A percentile compares a stretch with the other conserved stretches of the same genome.
These are phyloP conservation scores for Dactylonectria macrodidyma DNA, from an alignment of 2,329 filamentous ascomycete genomes.

Conservation along the genomic window DNA sequence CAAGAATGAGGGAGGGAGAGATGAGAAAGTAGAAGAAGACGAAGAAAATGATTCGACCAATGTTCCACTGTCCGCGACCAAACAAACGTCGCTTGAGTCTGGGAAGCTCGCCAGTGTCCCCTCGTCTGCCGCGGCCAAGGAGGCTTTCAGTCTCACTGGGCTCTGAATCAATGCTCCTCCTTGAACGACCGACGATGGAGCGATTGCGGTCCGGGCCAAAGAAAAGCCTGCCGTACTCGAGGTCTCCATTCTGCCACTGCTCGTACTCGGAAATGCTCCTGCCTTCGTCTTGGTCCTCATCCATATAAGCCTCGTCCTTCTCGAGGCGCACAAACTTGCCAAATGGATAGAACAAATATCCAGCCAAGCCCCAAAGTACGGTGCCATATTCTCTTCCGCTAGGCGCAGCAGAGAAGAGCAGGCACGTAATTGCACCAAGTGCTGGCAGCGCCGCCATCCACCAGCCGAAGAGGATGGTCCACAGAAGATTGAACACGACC, in stretches of 20 bases:
- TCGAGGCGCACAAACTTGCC: constrained; percentile 95
- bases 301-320: constrained; percentile 92
- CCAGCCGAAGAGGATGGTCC: constrained; percentile 95
- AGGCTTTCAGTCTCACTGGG: constrained; percentile 91
- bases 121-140: constrained; percentile 74
- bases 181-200: constrained; percentile 87
- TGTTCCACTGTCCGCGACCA: constrained; percentile 94
- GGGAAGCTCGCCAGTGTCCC: constrained; percentile 59
- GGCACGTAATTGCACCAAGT: constrained; percentile 82
- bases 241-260: constrained; percentile 97
- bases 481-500: constrained; percentile 88
- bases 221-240: constrained; percentile 95
- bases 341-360: constrained; percentile 95
- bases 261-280: constrained; percentile 99
- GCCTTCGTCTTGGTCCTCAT: constrained; percentile 96
- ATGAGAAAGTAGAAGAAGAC: constrained; percentile 95
- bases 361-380: constrained; percentile 85
- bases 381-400: constrained; percentile 89
- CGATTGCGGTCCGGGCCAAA: constrained; percentile 87
- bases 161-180: constrained; percentile 89
- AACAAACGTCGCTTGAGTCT: constrained; percentile 87
- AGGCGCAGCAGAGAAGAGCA: constrained; percentile 82
- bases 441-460: constrained; percentile 89
- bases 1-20: constrained; percentile 86
- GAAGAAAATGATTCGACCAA: constrained; percentile 96